These are phyloP conservation scores for Candida arabinofermentans DNA, from an alignment of 805 yeast genomes.

Conservation along the genomic window DNA sequence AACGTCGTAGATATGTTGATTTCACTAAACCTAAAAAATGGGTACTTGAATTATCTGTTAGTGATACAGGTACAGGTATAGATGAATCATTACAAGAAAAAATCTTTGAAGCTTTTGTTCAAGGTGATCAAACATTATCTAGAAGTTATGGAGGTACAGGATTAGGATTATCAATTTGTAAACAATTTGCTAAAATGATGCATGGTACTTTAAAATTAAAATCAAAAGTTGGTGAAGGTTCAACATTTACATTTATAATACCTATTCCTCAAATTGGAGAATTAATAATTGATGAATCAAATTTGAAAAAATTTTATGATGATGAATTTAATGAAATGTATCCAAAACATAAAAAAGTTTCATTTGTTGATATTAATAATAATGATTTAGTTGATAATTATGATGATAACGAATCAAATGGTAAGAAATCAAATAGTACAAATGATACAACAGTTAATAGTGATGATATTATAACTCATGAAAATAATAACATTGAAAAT, in stretches of 20 bases:
- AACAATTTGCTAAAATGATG: slow-evolving; percentile 90
- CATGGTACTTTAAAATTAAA: slow-evolving; percentile 69
- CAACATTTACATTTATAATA: slow-evolving; percentile 75
- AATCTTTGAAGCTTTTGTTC: slow-evolving; percentile 94
- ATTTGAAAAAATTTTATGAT: slow-evolving; percentile 44
- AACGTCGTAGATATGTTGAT: slow-evolving; percentile 13
- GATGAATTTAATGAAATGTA: slow-evolving; percentile 64
- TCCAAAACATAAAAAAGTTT: slow-evolving; percentile 48
- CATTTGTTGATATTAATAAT: slow-evolving; percentile 28
- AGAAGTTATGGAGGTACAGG: slow-evolving; percentile 96
- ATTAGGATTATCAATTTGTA: slow-evolving; percentile 81
- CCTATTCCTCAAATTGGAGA: slow-evolving; percentile 69
- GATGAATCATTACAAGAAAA: slow-evolving; percentile 74
- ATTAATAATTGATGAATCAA: slow-evolving; percentile 30
- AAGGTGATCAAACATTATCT: slow-evolving; percentile 92
- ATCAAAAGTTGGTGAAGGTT: slow-evolving; percentile 77
- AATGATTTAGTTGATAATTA: slow-evolving; percentile 3
- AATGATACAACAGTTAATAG: neutral
- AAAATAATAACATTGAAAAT: neutral
- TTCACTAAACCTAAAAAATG: slow-evolving; percentile 36
- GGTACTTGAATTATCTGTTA: slow-evolving; percentile 68
- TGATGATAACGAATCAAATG: neutral
- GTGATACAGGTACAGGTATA: slow-evolving; percentile 94
- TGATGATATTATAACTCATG: too few relatives aligned
- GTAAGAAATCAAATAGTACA: neutral